Conservation (phyloP, 306 rosid species). For the Cicer yamashitae region DNA sequence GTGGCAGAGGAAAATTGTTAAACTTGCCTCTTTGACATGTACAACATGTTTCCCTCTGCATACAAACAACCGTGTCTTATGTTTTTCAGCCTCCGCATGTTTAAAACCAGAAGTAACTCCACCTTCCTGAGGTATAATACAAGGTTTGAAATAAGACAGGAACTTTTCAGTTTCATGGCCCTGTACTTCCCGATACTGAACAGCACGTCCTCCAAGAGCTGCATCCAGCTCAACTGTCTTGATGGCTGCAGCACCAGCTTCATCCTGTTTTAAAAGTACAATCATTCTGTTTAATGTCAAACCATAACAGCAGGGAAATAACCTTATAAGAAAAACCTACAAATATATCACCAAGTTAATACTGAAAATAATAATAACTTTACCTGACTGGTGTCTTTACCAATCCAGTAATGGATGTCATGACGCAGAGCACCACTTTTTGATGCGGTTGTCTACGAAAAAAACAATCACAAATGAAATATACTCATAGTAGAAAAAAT, state of each 20-base stretch:
- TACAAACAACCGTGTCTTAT: slow-evolving; percentile 70
- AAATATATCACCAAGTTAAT: not conserved
- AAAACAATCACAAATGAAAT: slow-evolving; percentile 19
- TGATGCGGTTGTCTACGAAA: slow-evolving; percentile 72
- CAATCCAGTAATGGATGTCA: slow-evolving; percentile 98
- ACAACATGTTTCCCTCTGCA: slow-evolving; percentile 97
- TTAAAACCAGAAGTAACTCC: slow-evolving; percentile 91
- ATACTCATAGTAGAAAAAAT: slow-evolving; percentile 6
- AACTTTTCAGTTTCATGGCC: slow-evolving; percentile 96
- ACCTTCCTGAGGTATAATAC: slow-evolving; percentile 97
- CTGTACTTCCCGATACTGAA: slow-evolving; percentile 96
- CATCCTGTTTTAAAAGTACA: slow-evolving; percentile 68
- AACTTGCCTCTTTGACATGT: slow-evolving; percentile 95
- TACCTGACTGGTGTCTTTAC: slow-evolving; percentile 93
- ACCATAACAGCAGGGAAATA: slow-evolving; percentile 25
- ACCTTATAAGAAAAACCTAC: not conserved
- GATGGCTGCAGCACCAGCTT: slow-evolving; percentile 94
- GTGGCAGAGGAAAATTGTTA: slow-evolving; percentile 38
- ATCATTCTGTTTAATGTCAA: slow-evolving; percentile 32
- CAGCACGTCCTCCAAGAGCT: slow-evolving; percentile 98
- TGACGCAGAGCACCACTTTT: slow-evolving; percentile 89
- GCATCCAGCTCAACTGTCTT: slow-evolving; percentile 98
- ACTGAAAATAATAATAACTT: slow-evolving; percentile 1
- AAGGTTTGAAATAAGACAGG: slow-evolving; percentile 89
- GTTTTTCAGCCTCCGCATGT: slow-evolving; percentile 88